Percentiles rank a stretch among this genome's conserved stretches.
Evolutionary conservation across 331 rosid genomes (phyloP).

Genomic region (Saraca asoca): DNA sequence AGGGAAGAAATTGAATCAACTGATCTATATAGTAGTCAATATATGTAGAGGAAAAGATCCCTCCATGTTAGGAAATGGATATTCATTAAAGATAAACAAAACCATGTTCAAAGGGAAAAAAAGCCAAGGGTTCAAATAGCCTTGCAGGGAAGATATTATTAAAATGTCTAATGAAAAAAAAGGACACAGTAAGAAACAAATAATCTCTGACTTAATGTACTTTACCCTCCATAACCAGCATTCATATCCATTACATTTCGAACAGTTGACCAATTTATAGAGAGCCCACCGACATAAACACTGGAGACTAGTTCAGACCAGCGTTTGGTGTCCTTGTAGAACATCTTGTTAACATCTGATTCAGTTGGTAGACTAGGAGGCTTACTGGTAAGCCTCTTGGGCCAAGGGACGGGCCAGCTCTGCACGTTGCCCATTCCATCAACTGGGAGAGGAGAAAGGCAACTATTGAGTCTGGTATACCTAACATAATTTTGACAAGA

Average conservation of each 20-base stretch:
- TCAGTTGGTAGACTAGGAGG: slow-evolving; percentile 64
- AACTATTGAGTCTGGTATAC: slow-evolving; percentile 61
- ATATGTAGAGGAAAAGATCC: too few relatives aligned
- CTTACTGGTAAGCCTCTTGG: slow-evolving; percentile 68
- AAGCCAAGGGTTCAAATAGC: too few relatives aligned
- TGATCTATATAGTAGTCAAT: too few relatives aligned
- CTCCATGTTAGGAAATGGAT: too few relatives aligned
- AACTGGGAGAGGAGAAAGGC: slow-evolving; percentile 68
- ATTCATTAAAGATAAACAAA: too few relatives aligned
- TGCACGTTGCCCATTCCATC: slow-evolving; percentile 48
- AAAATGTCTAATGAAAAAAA: too few relatives aligned
- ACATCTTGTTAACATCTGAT: slow-evolving; percentile 44
- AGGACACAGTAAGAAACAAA: background rate
- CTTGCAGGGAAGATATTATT: too few relatives aligned
- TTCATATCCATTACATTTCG: slow-evolving; percentile 96
- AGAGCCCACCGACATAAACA: slow-evolving; percentile 53
- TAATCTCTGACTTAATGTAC: slow-evolving; percentile 5
- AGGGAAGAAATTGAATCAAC: too few relatives aligned
- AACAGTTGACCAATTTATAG: slow-evolving; percentile 70
- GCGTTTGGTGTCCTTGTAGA: slow-evolving; percentile 58
- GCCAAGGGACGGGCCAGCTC: slow-evolving; percentile 93
- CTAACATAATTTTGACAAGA: slow-evolving; percentile 43
- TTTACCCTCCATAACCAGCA: slow-evolving; percentile 98
- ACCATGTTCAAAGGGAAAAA: too few relatives aligned
- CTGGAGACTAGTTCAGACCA: slow-evolving; percentile 75